A percentile compares a stretch with the other conserved stretches of the same genome.
These are phyloP conservation scores for Tothia fuscella DNA, from an alignment of 2,329 filamentous ascomycete genomes.

Conservation along the genomic window DNA sequence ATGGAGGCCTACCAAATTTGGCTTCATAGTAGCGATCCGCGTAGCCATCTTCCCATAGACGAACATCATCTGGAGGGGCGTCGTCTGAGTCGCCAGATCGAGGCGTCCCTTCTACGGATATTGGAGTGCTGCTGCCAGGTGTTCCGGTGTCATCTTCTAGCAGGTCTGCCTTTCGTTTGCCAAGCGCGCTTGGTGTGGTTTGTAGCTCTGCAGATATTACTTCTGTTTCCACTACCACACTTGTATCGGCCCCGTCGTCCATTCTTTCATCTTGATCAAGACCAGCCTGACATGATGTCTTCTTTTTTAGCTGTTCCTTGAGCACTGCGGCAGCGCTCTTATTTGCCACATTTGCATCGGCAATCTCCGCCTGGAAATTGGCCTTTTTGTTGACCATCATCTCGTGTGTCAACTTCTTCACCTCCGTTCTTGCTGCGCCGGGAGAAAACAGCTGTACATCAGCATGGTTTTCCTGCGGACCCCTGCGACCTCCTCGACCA, in stretches of 20 bases:
- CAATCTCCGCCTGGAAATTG: constrained; percentile 28
- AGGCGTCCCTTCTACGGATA: constrained; percentile 33
- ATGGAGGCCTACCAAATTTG: constrained; percentile 77
- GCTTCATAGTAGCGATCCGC: constrained; percentile 93
- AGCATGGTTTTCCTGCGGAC: constrained; percentile 12
- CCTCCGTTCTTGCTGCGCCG: constrained; percentile 24
- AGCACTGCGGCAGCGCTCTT: constrained; percentile 87
- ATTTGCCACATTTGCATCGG: constrained; percentile 67
- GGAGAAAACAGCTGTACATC: constrained; percentile 26
- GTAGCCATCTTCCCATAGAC: constrained; percentile 92
- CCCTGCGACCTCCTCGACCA: neutral
- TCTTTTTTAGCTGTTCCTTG: constrained; percentile 55
- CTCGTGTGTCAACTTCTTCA: constrained; percentile 60
- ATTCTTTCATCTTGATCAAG: constrained; percentile 17
- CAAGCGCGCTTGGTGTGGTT: constrained; percentile 40
- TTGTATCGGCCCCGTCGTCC: neutral
- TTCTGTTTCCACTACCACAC: constrained; percentile 19
- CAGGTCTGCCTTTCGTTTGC: constrained; percentile 67
- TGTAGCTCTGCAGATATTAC: constrained; percentile 15
- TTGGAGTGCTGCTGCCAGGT: constrained; percentile 47
- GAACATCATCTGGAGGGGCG: constrained; percentile 65
- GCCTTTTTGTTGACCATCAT: constrained; percentile 69
- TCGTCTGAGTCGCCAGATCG: constrained; percentile 42
- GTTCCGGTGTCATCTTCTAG: constrained; percentile 50
- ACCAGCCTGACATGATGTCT: constrained; percentile 12